Evolutionary conservation across 345 rosid species (phyloP).

Genomic region (Pistacia integerrima): DNA sequence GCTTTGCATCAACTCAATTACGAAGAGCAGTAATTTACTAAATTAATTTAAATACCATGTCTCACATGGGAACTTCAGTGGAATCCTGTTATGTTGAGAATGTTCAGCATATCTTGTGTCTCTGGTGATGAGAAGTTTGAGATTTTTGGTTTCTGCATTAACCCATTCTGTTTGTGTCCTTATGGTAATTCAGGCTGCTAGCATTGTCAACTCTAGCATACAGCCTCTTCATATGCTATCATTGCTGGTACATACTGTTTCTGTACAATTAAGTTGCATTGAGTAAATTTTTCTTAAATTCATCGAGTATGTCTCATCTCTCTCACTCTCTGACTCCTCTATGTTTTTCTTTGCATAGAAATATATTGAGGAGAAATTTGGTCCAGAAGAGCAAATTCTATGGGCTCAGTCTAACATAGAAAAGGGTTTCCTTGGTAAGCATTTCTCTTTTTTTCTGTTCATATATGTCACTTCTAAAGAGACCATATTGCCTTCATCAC

Average conservation of each 20-base stretch:
- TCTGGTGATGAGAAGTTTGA: not conserved
- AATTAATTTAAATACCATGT: not conserved
- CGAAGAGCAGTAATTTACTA: not conserved
- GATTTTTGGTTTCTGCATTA: not conserved
- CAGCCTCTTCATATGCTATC: slow-evolving; percentile 57
- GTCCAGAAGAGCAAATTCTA: slow-evolving; percentile 29
- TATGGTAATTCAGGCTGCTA: slow-evolving; percentile 39
- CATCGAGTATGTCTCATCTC: not conserved
- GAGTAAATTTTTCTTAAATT: not conserved
- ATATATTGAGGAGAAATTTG: slow-evolving; percentile 38
- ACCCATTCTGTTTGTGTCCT: not conserved
- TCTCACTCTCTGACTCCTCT: not conserved
- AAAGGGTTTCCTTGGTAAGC: slow-evolving; percentile 53
- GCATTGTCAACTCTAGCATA: slow-evolving; percentile 49
- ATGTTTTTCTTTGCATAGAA: slow-evolving; percentile 29
- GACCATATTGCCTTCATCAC: not conserved
- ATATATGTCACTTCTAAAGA: not conserved
- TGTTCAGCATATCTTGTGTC: not conserved
- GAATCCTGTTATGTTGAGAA: too few relatives aligned
- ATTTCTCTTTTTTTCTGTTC: not conserved
- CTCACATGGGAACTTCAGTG: too few relatives aligned
- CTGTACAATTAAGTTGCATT: not conserved
- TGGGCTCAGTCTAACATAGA: slow-evolving; percentile 38
- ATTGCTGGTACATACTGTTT: slow-evolving; percentile 36
- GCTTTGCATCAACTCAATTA: not conserved